Base-by-base conservation (phyloP, 129 eudicot species). In the Lactuca sativa region DNA sequence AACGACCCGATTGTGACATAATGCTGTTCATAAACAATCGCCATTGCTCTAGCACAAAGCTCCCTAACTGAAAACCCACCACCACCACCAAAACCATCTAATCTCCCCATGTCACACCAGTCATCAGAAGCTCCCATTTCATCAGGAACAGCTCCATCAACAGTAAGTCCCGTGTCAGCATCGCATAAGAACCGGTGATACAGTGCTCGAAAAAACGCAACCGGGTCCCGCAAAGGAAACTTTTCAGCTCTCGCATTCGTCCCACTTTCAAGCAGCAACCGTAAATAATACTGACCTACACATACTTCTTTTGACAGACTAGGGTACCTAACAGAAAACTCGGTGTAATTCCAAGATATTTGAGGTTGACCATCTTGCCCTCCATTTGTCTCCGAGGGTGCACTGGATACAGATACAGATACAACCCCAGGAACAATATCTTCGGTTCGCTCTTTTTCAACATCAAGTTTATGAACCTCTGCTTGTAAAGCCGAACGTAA, bases 11-110 rank as follows among this genome's bases (percentile, higher is more conserved):
- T 67, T 13, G 85, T 78, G 63, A 63, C 80, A 83, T 83, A 68
- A 79, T 93, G 98, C 34, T 93, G 96, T 65, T 89, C 98, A 71
- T 93, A 93, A n/a, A 89, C 98, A 72, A 92, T 92, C 12, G 98
- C 90, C 98, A 92, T 89, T 38, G 98, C 96, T 74, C 98, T 83
- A 56, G 98, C 98, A 80, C 98, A 92, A 64, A 92, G 95, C 83
- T 92, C 98, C 74, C 98, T 81, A 6, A 92, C 98, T 2, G 96
- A 92, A 66, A 86, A 85, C 32, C 98, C 98, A 31, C 96, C 98
- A 9, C 96, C 98, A 69, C 98, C 98, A 36, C 98, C 98, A 80
- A 92, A 92, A 69, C 98, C 98, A 86, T 92, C 98, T 67, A 92
- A 67, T 71, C 98, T 77, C 48, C 92, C 95, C 98, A 89, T 89